Base-by-base conservation (phyloP, 768 basidiomycete genomes). In the Hydnomerulius pinastri region DNA sequence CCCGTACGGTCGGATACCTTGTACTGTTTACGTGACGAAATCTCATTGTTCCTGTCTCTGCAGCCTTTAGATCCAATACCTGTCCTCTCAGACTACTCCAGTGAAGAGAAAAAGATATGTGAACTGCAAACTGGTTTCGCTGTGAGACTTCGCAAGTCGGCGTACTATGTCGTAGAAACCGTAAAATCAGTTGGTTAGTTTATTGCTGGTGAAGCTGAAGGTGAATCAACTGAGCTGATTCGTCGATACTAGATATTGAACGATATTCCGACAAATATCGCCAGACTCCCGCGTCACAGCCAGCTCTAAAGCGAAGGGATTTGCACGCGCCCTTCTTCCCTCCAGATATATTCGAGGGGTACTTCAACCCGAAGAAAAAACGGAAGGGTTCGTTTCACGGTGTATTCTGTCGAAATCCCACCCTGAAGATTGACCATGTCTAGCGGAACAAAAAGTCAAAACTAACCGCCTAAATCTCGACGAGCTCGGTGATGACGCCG, bases 221-320 rank as follows among this genome's bases (percentile, higher is more conserved):
- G 15, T 13, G 7, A 8, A 11, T 38, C 6, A 21, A 10, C 6
- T 20, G 28, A 3, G 7, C 46, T 58, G 43, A 63, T 36, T 11
- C 10, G 28, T 46, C 33, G 12, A 6, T 53, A 29, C 54, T 57
- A 89, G 91, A 90, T 36, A 70, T 92, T 4, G 82, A 86, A 36
- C 82, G 87, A 24, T 93, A 91, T 64, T 90, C 89, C 15, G 91
- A 93, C 69, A 90, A 88, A 68, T 91, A 92, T 65, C 78, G 85
- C 6, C 81, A 85, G 2, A 83, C 82, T 7, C 65, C 73, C 6
- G 61, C 76, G 6, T 76, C 78, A 1, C 83, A 84, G 49, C 87
- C 90, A 10, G 73, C 78, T 32, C 73, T 93, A 51, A 87, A 85
- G 63, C 77, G 82, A 43, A 82, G 78, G 56, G 83, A 89, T 23